Conservation (phyloP, 768 basidiomycete species). For the Rubroboletus satanas region DNA sequence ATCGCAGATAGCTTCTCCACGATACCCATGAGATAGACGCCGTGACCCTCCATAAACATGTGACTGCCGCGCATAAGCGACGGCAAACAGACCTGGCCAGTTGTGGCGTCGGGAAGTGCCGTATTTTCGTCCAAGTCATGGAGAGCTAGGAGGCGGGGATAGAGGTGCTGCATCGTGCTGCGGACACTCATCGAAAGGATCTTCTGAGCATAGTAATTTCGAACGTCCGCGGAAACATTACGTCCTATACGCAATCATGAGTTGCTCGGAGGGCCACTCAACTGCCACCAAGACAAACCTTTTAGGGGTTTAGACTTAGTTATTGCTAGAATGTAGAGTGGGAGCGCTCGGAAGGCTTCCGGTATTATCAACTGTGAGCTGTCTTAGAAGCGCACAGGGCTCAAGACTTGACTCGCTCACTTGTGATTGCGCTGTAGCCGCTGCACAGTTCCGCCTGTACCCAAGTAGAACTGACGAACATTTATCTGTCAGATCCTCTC, state of each 20-base stretch:
- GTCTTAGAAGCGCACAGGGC: slow-evolving; percentile 6
- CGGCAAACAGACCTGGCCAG: slow-evolving; percentile 63
- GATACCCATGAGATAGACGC: slow-evolving; percentile 89
- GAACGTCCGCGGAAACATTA: slow-evolving; percentile 89
- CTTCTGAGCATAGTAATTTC: slow-evolving; percentile 79
- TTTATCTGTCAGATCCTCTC: slow-evolving; percentile 80
- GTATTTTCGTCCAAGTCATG: slow-evolving; percentile 75
- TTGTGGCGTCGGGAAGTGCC: slow-evolving; percentile 61
- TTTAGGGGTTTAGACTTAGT: slow-evolving; percentile 92
- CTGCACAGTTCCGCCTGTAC: slow-evolving; percentile 86
- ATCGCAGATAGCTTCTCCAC: slow-evolving; percentile 10
- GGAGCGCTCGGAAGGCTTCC: slow-evolving; percentile 85
- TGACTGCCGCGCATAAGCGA: slow-evolving; percentile 79
- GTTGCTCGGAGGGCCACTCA: background rate
- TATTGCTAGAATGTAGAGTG: slow-evolving; percentile 75
- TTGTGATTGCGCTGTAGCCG: slow-evolving; percentile 72
- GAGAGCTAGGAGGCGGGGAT: slow-evolving; percentile 83
- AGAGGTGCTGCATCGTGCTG: slow-evolving; percentile 71
- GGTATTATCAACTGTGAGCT: slow-evolving; percentile 79
- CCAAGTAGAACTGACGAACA: slow-evolving; percentile 79
- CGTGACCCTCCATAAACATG: slow-evolving; percentile 83
- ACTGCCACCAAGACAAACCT: slow-evolving; percentile 45
- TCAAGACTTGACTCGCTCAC: slow-evolving; percentile 38
- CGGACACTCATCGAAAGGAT: slow-evolving; percentile 69
- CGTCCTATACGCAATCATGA: slow-evolving; percentile 48